These are phyloP conservation scores for Aspergillus tamarii DNA, from an alignment of 2,329 filamentous ascomycete genomes.

Conservation along the genomic window DNA sequence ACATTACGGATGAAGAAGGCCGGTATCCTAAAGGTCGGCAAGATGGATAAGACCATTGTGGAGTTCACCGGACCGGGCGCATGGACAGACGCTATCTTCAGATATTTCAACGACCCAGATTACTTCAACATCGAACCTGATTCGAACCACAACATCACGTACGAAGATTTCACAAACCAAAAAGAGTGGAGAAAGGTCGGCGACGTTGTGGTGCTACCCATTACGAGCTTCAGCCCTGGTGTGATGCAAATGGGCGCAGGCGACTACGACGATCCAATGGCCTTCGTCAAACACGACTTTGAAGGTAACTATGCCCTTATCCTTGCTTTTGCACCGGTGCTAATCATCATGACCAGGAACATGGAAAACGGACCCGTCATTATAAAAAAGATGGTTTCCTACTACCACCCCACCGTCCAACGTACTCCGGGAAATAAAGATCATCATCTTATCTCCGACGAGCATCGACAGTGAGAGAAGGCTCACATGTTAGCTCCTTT, in stretches of 20 bases:
- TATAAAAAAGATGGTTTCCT: constrained; percentile 20
- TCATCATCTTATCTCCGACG: background rate
- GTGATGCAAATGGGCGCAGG: constrained; percentile 90
- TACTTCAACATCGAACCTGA: constrained; percentile 77
- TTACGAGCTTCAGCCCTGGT: constrained; percentile 95
- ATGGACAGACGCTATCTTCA: constrained; percentile 92
- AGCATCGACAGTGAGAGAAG: background rate
- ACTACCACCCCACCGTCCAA: background rate
- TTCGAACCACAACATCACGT: constrained; percentile 75
- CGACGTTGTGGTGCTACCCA: constrained; percentile 90
- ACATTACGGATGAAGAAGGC: constrained; percentile 72
- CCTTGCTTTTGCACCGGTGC: background rate
- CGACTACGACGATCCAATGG: constrained; percentile 89
- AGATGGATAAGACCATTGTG: constrained; percentile 74
- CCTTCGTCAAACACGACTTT: constrained; percentile 96
- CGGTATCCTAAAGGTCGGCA: constrained; percentile 64
- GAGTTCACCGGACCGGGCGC: constrained; percentile 93
- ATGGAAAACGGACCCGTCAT: constrained; percentile 43
- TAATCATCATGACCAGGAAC: constrained; percentile 32
- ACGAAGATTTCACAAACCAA: constrained; percentile 87
- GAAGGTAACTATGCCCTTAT: constrained; percentile 64
- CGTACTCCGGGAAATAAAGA: background rate
- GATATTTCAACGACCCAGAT: constrained; percentile 87
- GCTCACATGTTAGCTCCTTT: background rate
- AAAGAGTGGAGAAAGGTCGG: constrained; percentile 81